These are phyloP conservation scores for Martensiomyces pterosporus DNA, from an alignment of 192 early-diverging fungal genomes.

Conservation along the genomic window DNA sequence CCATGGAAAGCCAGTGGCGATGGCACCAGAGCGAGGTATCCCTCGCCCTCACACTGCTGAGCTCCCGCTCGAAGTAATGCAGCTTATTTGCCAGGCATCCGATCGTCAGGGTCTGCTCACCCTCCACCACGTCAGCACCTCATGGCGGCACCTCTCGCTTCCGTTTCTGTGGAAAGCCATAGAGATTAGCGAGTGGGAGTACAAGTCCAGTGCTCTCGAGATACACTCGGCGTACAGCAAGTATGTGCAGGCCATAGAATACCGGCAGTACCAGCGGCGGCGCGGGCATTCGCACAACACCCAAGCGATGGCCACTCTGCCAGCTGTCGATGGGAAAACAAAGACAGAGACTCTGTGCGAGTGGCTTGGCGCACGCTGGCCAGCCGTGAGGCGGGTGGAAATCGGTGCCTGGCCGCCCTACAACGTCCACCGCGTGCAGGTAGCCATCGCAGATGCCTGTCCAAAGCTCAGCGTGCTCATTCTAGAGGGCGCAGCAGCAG, in stretches of 20 bases:
- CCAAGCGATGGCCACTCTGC: background rate
- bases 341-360: conserved; percentile 35
- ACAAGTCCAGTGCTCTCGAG: conserved; percentile 3
- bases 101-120: conserved; percentile 9
- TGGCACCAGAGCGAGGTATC: no score
- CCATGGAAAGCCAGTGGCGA: no score
- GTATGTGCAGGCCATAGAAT: conserved; percentile 20
- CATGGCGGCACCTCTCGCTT: conserved; percentile 33
- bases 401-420: conserved; percentile 44
- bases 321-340: conserved; percentile 20
- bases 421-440: conserved; percentile 34
- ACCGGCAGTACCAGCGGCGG: conserved; percentile 21
- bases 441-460: conserved; percentile 11
- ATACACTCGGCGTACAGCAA: conserved; percentile 20
- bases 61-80: conserved; percentile 23
- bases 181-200: conserved; percentile 42
- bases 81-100: conserved; percentile 18
- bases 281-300: conserved; percentile 21
- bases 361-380: conserved; percentile 34
- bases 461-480: conserved; percentile 17
- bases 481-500: conserved; percentile 33
- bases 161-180: conserved; percentile 31
- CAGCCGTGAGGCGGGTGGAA: conserved; percentile 11
- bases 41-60: background rate
- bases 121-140: conserved; percentile 24